These are phyloP conservation scores for Collybiopsis confluens DNA, from an alignment of 768 basidiomycete species.

Conservation along the genomic window DNA sequence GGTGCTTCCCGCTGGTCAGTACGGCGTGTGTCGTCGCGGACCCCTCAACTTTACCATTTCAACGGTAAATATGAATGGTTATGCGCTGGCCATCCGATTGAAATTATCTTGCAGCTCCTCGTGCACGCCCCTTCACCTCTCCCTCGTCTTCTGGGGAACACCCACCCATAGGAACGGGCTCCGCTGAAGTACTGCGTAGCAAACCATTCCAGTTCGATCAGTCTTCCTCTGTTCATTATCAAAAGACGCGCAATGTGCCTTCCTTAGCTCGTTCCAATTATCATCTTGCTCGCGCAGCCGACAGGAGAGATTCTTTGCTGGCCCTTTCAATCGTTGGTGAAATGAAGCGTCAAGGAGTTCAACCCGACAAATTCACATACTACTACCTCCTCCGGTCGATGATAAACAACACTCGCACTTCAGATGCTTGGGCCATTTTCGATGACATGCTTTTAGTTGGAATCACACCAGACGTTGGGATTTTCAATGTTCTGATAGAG, in stretches of 20 bases:
- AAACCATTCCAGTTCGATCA: conserved; percentile 11
- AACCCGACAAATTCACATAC: conserved; percentile 56
- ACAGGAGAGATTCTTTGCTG: conserved; percentile 27
- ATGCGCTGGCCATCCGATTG: neutral
- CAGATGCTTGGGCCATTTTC: conserved; percentile 60
- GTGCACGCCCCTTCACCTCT: neutral
- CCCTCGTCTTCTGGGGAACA: neutral
- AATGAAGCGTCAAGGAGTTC: conserved; percentile 54
- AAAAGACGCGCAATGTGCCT: conserved; percentile 18
- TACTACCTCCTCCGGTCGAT: conserved; percentile 51
- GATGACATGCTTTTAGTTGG: conserved; percentile 61
- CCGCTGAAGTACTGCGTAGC: conserved; percentile 3
- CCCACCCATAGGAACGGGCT: neutral
- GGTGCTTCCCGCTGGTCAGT: conserved; percentile 18
- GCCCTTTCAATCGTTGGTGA: conserved; percentile 42
- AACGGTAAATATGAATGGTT: neutral
- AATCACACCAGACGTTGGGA: conserved; percentile 42
- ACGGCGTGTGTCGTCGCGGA: conserved; percentile 9
- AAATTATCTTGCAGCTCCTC: neutral
- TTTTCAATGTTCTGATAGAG: conserved; percentile 58
- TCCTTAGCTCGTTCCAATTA: conserved; percentile 27
- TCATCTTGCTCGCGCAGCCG: conserved; percentile 32
- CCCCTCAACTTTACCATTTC: neutral
- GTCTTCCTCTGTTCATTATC: conserved; percentile 17
- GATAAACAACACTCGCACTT: conserved; percentile 33